Percentiles rank a stretch among this genome's conserved stretches.
Evolutionary conservation across 2,329 filamentous ascomycete species (phyloP).

Genomic region (Coniochaeta hoffmannii): DNA sequence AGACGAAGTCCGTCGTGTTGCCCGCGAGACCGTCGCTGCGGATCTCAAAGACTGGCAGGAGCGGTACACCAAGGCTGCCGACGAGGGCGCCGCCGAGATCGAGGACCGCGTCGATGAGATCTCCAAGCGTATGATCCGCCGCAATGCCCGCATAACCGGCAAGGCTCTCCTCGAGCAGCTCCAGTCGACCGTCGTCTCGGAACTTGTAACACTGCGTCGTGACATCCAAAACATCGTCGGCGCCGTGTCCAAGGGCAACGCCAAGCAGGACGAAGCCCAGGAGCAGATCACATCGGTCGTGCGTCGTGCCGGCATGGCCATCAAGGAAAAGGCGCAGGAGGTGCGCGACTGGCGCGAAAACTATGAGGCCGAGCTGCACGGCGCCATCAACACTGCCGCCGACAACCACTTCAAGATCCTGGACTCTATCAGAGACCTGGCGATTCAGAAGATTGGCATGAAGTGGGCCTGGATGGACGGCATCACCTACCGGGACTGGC

Average conservation of each 20-base stretch:
- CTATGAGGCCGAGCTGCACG: conserved; percentile 63
- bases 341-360: conserved; percentile 69
- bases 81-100: conserved; percentile 70
- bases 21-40: conserved; percentile 61
- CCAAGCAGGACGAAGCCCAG: conserved; percentile 25
- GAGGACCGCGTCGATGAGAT: conserved; percentile 60
- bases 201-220: conserved; percentile 58
- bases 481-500: conserved; percentile 95
- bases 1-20: conserved; percentile 47
- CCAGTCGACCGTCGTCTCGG: conserved; percentile 55
- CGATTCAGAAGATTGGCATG: conserved; percentile 87
- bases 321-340: conserved; percentile 71
- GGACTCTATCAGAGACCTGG: conserved; percentile 73
- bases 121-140: conserved; percentile 46
- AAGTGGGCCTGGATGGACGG: conserved; percentile 94
- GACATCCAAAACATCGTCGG: conserved; percentile 56
- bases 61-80: conserved; percentile 78
- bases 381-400: conserved; percentile 64
- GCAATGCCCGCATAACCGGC: conserved; percentile 59
- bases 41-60: conserved; percentile 82
- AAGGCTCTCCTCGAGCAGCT: conserved; percentile 61
- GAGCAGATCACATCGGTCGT: conserved; percentile 42
- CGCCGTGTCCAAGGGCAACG: conserved; percentile 39
- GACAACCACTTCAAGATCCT: conserved; percentile 76
- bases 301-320: conserved; percentile 59